Evolutionary conservation across 495 filamentous ascomycete species (phyloP).

Genomic region (Recurvomyces mirabilis): DNA sequence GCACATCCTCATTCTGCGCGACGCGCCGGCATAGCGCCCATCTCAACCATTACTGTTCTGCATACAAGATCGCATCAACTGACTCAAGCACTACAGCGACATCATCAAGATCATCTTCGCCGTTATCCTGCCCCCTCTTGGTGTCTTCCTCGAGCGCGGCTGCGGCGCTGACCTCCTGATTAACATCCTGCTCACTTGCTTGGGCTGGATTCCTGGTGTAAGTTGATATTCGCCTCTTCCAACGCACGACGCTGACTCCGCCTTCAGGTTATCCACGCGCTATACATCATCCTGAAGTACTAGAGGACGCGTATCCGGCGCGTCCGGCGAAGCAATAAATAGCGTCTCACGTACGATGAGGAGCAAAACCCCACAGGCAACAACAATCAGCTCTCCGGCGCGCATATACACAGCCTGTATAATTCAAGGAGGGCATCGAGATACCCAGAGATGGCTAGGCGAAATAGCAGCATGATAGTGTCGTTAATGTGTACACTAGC

Average conservation of each 20-base stretch:
- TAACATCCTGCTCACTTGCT: constrained; percentile 76
- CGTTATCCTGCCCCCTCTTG: constrained; percentile 76
- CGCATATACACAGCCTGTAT: not conserved
- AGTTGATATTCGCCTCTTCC: not conserved
- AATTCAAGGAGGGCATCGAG: too few relatives aligned
- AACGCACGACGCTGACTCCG: not conserved
- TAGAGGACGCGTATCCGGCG: constrained; percentile 19
- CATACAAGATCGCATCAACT: not conserved
- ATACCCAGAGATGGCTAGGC: too few relatives aligned
- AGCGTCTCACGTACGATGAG: not conserved
- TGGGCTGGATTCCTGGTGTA: constrained; percentile 42
- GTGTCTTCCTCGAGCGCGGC: constrained; percentile 84
- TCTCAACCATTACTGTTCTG: not conserved
- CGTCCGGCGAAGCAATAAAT: not conserved
- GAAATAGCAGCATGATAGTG: too few relatives aligned
- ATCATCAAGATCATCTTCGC: constrained; percentile 88
- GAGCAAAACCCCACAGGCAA: not conserved
- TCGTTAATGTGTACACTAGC: not conserved
- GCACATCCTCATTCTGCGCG: constrained; percentile 5
- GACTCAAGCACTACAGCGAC: constrained; percentile 45
- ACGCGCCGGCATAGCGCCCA: not conserved
- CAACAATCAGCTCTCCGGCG: not conserved
- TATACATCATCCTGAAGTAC: constrained; percentile 45
- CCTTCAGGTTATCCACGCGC: constrained; percentile 32
- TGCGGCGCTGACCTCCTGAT: constrained; percentile 73